phyloP scores from a whole-genome alignment of 2,329 filamentous ascomycete genomes.

The Fusarium tanahbumbuense region DNA sequence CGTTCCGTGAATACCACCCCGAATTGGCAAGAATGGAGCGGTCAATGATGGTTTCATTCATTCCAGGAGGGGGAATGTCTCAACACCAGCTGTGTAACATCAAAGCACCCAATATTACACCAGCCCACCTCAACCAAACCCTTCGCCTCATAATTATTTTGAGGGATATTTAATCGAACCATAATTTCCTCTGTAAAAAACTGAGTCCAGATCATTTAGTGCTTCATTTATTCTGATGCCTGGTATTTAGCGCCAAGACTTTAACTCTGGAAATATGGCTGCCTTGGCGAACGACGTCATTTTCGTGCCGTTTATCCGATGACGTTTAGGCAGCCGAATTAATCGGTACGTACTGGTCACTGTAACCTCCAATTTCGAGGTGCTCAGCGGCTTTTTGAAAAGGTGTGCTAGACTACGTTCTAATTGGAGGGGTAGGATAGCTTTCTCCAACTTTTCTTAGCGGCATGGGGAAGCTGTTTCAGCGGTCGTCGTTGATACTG shows the following conservation, averaged over 20 bases:
- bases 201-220: not conserved
- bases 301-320: conserved; percentile 28
- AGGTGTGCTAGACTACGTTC: not conserved
- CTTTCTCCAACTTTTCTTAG: conserved; percentile 22
- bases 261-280: conserved; percentile 12
- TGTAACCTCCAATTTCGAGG: conserved; percentile 20
- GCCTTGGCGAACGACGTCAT: conserved; percentile 32
- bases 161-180: conserved; percentile 14
- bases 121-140: not conserved
- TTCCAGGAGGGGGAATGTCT: not conserved
- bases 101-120: not conserved
- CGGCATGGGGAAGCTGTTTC: conserved; percentile 14
- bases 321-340: conserved; percentile 35
- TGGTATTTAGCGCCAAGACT: not conserved
- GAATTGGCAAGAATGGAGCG: not conserved
- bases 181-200: not conserved
- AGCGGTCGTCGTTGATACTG: not conserved
- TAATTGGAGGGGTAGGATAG: not conserved
- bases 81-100: not conserved
- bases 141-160: not conserved
- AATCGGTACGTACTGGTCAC: conserved; percentile 3
- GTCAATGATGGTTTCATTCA: conserved; percentile 6
- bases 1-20: conserved; percentile 1
- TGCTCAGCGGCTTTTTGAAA: conserved; percentile 21
- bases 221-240: conserved; percentile 22